Base-by-base conservation (phyloP, 164 flowering plant genomes). In the Sedum album region DNA sequence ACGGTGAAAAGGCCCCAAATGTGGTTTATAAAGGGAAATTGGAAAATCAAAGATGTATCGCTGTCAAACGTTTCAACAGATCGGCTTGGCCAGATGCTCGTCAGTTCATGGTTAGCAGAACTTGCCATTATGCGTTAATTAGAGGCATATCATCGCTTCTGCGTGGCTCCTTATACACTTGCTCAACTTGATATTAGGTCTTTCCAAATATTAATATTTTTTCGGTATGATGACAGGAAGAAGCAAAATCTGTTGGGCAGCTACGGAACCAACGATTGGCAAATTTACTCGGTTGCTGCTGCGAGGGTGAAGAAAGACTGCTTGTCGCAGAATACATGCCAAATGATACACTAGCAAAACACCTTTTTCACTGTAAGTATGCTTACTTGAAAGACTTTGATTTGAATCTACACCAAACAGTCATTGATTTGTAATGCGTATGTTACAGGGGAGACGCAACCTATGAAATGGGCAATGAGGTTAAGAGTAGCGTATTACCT, bases 381-480 rank as follows among this genome's bases (percentile, higher is more conserved):
- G n/a, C n/a, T n/a, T n/a, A n/a, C n/a, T n/a, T n/a, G n/a, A n/a
- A n/a, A n/a, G n/a, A n/a, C n/a, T n/a, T n/a, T 11, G 17, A 42
- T 42, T 42, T 42, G 48, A 42, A 11, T 10, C 20, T 14, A 44
- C 48, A 44, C 48, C 48, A 25, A 44, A 28, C 33, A 28, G 13
- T 33, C 11, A 14, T 28, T 49, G 57, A 20, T 21, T 44, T 35
- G 23, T 15, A 30, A 28, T 26, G 6, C 30, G 53, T 28, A 67
- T 65, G 68, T 23, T 26, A 75, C 72, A 91, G 97, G 97, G 97
- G 97, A 91, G 76, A 39, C 88, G 67, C 93, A 87, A 66, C 97
- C 97, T 39, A 86, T 91, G 95, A 84, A 82, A 78, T 91, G 93
- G 97, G 83, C 92, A 65, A 89, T 92, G 97, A 77, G 97, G 39